These are phyloP conservation scores for Bjerkandera adusta DNA, from an alignment of 1,284 basidiomycete genomes.

Conservation along the genomic window DNA sequence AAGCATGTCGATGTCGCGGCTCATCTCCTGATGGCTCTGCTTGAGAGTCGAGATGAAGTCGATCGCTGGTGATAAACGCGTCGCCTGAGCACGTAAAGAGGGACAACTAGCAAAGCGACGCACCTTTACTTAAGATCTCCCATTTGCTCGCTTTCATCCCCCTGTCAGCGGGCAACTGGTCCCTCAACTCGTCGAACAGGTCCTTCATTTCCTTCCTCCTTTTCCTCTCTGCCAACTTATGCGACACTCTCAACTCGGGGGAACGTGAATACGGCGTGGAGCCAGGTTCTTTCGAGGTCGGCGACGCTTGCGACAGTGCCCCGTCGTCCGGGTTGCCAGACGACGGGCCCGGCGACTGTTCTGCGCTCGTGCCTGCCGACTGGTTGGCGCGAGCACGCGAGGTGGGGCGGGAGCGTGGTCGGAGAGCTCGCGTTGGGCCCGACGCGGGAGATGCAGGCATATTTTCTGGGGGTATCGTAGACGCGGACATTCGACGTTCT, in stretches of 20 bases:
- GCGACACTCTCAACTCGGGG: conserved; percentile 88
- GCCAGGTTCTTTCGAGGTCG: conserved; percentile 43
- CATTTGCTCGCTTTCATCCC: conserved; percentile 96
- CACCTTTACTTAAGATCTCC: conserved; percentile 94
- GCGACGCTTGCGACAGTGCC: conserved; percentile 18
- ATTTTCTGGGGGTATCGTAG: conserved; percentile 42
- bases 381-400: conserved; percentile 53
- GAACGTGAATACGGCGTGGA: conserved; percentile 88
- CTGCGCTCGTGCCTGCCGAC: conserved; percentile 31
- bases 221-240: conserved; percentile 94
- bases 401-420: conserved; percentile 69
- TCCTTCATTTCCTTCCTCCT: conserved; percentile 97
- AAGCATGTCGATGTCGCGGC: conserved; percentile 74
- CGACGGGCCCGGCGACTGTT: conserved; percentile 35
- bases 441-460: conserved; percentile 41
- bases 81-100: conserved; percentile 7
- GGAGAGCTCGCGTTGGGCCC: conserved; percentile 50
- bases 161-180: conserved; percentile 86
- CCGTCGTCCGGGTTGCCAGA: conserved; percentile 32
- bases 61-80: conserved; percentile 56
- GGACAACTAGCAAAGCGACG: conserved; percentile 25
- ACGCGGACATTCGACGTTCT: conserved; percentile 71
- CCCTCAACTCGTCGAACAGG: conserved; percentile 90
- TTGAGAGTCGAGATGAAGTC: conserved; percentile 84
- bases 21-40: conserved; percentile 71